phyloP scores from a whole-genome alignment of 2,329 filamentous ascomycete genomes.

The Arthrobotrys iridis region DNA sequence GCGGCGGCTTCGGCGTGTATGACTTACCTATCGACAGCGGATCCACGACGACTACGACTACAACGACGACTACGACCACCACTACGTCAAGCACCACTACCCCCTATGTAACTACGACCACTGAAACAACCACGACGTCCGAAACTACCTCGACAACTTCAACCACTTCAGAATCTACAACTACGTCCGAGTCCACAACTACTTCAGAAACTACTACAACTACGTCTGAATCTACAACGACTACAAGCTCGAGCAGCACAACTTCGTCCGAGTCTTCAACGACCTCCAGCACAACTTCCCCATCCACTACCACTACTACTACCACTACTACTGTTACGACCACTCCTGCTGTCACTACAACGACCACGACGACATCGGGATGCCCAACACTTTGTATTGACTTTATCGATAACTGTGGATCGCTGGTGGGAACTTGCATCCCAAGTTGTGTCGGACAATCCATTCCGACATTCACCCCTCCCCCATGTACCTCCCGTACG shows the following conservation, averaged over 20 bases:
- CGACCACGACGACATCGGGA: background rate
- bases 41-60: constrained; percentile 10
- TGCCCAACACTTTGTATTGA: constrained; percentile 9
- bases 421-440: constrained; percentile 17
- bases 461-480: constrained; percentile 13
- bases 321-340: background rate
- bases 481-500: background rate
- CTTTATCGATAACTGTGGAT: constrained; percentile 10
- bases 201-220: background rate
- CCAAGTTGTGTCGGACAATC: background rate
- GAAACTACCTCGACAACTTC: constrained; percentile 9
- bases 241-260: background rate
- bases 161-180: constrained; percentile 4
- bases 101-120: constrained; percentile 9
- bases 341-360: background rate
- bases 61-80: background rate
- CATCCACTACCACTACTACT: background rate
- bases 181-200: background rate
- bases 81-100: background rate
- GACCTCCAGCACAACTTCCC: background rate
- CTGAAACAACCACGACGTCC: background rate
- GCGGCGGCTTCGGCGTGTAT: constrained; percentile 2
- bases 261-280: constrained; percentile 16
- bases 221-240: background rate
- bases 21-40: background rate